A percentile compares a stretch with the other conserved stretches of the same genome.
phyloP scores from a whole-genome alignment of 1,139 yeast species.

The Nakaseomyces delphensis region DNA sequence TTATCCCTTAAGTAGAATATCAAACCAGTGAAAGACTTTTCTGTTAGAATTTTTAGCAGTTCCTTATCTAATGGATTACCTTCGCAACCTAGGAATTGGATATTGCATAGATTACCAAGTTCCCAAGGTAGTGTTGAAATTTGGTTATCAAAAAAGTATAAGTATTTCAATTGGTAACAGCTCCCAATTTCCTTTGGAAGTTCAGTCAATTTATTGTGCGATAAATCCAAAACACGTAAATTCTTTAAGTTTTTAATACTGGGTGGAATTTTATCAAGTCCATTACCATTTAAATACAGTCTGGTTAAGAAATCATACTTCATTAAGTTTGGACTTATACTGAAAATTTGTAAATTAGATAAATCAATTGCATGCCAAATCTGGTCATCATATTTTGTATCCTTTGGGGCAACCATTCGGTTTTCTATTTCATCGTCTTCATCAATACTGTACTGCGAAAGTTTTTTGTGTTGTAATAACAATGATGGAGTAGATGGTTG shows the following conservation, averaged over 20 bases:
- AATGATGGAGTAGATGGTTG: slow-evolving; percentile 25
- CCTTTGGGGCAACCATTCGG: slow-evolving; percentile 59
- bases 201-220: slow-evolving; percentile 61
- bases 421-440: slow-evolving; percentile 52
- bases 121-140: slow-evolving; percentile 68
- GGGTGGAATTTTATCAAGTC: slow-evolving; percentile 59
- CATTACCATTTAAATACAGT: slow-evolving; percentile 80
- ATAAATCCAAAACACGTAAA: slow-evolving; percentile 75
- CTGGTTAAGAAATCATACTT: slow-evolving; percentile 80
- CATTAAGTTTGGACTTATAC: slow-evolving; percentile 64
- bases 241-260: slow-evolving; percentile 61
- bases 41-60: slow-evolving; percentile 58
- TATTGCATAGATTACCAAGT: slow-evolving; percentile 77
- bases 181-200: slow-evolving; percentile 80
- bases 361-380: slow-evolving; percentile 93
- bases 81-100: slow-evolving; percentile 83
- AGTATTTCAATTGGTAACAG: slow-evolving; percentile 68
- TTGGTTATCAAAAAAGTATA: slow-evolving; percentile 83
- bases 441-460: slow-evolving; percentile 49
- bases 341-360: slow-evolving; percentile 77
- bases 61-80: slow-evolving; percentile 78
- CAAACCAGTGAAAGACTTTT: slow-evolving; percentile 78
- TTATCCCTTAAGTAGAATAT: slow-evolving; percentile 74
- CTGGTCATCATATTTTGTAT: slow-evolving; percentile 53
- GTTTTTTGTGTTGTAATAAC: slow-evolving; percentile 55